Percentiles rank a stretch among this genome's conserved stretches.
Evolutionary conservation across 306 rosid genomes (phyloP).

Genomic region (Cicer judaicum): DNA sequence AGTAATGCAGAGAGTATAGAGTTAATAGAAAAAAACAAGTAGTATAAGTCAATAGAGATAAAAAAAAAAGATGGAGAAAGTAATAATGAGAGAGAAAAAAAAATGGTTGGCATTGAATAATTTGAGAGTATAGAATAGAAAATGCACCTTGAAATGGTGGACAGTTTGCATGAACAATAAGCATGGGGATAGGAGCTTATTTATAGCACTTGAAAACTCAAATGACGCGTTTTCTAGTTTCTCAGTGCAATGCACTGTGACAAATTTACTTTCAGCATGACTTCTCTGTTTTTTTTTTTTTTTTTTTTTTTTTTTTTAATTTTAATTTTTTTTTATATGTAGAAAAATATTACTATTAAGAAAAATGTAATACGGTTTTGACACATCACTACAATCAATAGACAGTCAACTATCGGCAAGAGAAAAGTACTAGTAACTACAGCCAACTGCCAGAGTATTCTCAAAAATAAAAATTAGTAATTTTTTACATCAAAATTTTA

Average conservation of each 20-base stretch:
- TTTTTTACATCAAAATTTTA: no score
- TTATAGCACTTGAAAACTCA: slow-evolving; percentile 38
- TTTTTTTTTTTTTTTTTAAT: neutral
- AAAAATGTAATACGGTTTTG: neutral
- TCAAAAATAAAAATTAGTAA: no score
- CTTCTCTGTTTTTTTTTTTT: neutral
- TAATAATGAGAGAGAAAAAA: neutral
- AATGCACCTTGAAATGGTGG: slow-evolving; percentile 23
- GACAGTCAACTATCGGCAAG: no score
- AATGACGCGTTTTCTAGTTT: slow-evolving; percentile 49
- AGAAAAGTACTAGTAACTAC: no score
- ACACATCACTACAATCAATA: no score
- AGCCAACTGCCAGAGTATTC: no score
- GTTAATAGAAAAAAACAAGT: slow-evolving; percentile 38
- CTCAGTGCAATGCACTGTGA: neutral
- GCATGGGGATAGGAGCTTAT: slow-evolving; percentile 40
- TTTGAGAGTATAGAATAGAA: slow-evolving; percentile 1
- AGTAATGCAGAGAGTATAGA: neutral
- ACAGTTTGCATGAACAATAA: slow-evolving; percentile 41
- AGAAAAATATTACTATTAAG: neutral
- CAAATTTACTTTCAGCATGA: no score
- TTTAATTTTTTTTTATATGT: neutral
- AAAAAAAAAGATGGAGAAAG: neutral
- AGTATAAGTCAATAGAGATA: slow-evolving; percentile 35
- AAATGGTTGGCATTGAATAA: slow-evolving; percentile 27